Conservation (phyloP, 371 early-diverging fungal genomes). For the Rhizomucor pusillus region DNA sequence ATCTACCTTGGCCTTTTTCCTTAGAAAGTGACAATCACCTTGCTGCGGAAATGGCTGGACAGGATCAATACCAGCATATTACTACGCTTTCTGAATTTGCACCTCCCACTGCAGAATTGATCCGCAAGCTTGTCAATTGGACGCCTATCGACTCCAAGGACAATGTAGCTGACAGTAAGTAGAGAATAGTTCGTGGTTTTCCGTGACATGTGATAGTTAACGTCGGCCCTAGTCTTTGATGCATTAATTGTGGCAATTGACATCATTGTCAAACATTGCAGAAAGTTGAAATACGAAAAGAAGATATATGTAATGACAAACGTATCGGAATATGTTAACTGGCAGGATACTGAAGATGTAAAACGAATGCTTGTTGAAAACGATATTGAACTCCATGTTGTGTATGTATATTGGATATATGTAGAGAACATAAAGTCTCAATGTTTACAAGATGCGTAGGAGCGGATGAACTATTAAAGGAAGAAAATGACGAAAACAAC, state of each 20-base stretch:
- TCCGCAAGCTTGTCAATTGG: slow-evolving; percentile 22
- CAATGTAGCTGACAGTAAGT: slow-evolving; percentile 36
- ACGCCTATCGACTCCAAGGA: slow-evolving; percentile 29
- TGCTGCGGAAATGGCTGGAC: slow-evolving; percentile 18
- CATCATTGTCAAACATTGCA: slow-evolving; percentile 55
- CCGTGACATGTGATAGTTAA: no score
- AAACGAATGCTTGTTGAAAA: slow-evolving; percentile 29
- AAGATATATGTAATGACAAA: slow-evolving; percentile 66
- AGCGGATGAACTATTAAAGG: slow-evolving; percentile 29
- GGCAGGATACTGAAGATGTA: slow-evolving; percentile 45
- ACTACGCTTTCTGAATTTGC: slow-evolving; percentile 11
- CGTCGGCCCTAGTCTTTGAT: slow-evolving; percentile 48
- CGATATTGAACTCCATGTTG: slow-evolving; percentile 49
- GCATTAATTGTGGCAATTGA: slow-evolving; percentile 64
- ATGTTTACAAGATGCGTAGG: slow-evolving; percentile 35
- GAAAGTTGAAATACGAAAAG: slow-evolving; percentile 63
- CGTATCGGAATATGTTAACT: slow-evolving; percentile 48
- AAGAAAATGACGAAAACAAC: slow-evolving; percentile 15
- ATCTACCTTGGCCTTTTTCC: no score
- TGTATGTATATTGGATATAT: slow-evolving; percentile 37
- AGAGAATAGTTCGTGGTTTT: not conserved
- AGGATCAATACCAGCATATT: slow-evolving; percentile 30
- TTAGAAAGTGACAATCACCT: slow-evolving; percentile 33
- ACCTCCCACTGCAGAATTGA: slow-evolving; percentile 18
- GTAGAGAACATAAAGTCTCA: no score